Conservation (phyloP, 805 yeast species). For the Barnettozyma sucrosica region DNA sequence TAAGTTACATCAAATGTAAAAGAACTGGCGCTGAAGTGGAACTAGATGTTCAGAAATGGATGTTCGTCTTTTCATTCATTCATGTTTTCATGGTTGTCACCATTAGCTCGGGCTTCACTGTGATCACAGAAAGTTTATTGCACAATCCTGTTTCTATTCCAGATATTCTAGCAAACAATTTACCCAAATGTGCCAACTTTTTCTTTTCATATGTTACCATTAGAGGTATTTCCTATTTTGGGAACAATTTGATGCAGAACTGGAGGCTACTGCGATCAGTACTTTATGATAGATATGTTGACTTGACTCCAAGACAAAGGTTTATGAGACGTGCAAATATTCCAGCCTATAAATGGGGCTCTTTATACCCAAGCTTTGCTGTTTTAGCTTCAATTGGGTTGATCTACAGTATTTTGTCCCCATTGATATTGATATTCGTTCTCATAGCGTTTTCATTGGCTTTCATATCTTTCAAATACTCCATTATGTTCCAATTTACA, state of each 20-base stretch:
- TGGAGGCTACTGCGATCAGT: conserved; percentile 41
- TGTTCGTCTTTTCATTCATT: conserved; percentile 70
- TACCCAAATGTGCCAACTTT: conserved; percentile 83
- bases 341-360: conserved; percentile 65
- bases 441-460: conserved; percentile 51
- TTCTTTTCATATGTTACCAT: conserved; percentile 73
- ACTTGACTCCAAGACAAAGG: conserved; percentile 56
- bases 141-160: conserved; percentile 72
- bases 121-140: conserved; percentile 52
- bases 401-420: conserved; percentile 74
- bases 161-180: conserved; percentile 61
- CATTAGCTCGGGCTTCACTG: conserved; percentile 71
- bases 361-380: conserved; percentile 69
- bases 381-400: conserved; percentile 74
- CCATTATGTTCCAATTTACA: conserved; percentile 52
- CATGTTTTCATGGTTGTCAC: conserved; percentile 84
- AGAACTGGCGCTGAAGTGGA: conserved; percentile 61
- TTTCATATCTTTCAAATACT: conserved; percentile 64
- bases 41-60: conserved; percentile 68
- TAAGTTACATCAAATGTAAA: conserved; percentile 51
- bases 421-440: conserved; percentile 61
- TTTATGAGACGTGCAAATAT: conserved; percentile 39
- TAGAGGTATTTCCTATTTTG: conserved; percentile 72
- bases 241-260: conserved; percentile 60
- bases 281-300: conserved; percentile 33